These are phyloP conservation scores for Schwanniomyces pseudopolymorphus DNA, from an alignment of 805 yeast genomes.

Conservation along the genomic window DNA sequence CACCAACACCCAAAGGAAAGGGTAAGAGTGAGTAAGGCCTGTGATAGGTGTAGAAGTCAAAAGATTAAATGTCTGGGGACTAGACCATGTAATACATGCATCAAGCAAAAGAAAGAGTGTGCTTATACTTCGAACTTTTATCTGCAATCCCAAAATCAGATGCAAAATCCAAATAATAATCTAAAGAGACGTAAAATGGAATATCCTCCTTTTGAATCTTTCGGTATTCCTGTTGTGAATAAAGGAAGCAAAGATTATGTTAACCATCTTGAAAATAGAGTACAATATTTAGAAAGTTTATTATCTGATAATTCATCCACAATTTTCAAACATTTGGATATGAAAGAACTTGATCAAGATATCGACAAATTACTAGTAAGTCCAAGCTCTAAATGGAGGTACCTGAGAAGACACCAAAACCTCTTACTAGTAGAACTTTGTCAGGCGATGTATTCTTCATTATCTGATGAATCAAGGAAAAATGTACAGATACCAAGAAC, in stretches of 20 bases:
- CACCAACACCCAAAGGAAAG: conserved; percentile 15
- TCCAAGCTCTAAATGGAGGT: conserved; percentile 45
- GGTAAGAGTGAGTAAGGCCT: conserved; percentile 51
- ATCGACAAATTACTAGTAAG: conserved; percentile 17
- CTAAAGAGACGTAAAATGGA: conserved; percentile 12
- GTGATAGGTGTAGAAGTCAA: conserved; percentile 54
- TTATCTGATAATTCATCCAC: conserved; percentile 15
- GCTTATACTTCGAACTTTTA: conserved; percentile 14
- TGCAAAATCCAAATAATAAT: neutral
- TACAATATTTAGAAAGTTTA: conserved; percentile 38
- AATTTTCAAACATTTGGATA: conserved; percentile 9
- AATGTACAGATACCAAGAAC: conserved; percentile 49
- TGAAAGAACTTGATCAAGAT: conserved; percentile 1
- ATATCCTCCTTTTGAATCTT: conserved; percentile 10
- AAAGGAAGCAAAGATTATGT: conserved; percentile 21
- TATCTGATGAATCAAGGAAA: conserved; percentile 31
- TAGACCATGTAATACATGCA: conserved; percentile 50
- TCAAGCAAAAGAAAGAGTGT: conserved; percentile 36
- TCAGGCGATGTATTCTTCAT: conserved; percentile 24
- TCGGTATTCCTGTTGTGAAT: conserved; percentile 19
- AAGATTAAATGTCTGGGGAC: conserved; percentile 60
- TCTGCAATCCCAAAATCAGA: conserved; percentile 1
- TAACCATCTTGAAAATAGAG: conserved; percentile 38
- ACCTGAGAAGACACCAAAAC: conserved; percentile 46
- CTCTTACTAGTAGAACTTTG: conserved; percentile 42